Base-by-base conservation (phyloP, 345 rosid species). In the Syzygium jambos region DNA sequence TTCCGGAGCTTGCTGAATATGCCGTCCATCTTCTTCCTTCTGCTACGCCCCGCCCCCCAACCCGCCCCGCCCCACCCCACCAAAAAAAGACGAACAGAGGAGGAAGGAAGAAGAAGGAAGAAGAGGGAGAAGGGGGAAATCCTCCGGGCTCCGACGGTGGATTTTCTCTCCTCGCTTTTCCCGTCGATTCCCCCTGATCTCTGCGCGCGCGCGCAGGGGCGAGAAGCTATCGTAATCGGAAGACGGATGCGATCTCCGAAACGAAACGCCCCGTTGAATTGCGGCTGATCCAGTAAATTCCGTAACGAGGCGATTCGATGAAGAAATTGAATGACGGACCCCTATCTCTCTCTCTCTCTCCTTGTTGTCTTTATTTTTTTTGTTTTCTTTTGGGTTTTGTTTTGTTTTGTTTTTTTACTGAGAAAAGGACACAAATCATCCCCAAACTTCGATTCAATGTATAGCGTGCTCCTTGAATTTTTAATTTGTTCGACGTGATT, bases 1-100 rank as follows among this genome's bases (percentile, higher is more conserved):
- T 91, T 95, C 93, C 98, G 90, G 52, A 96, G 87, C 95, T 91
- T 96, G 87, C 93, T 89, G 93, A 96, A 90, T n/a, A 96, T 73
- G 65, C 93, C 94, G 51, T 95, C 97, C 98, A 96, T 97, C 46
- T 43, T 43, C 46, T 43, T 6, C 84, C 84, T 11, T 41, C 85
- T n/a, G 29, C 86, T 52, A 54, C 51, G 30, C 19, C 43, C 54
- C 38, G 80, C 0, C 15, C 8, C 0, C 15, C 8, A 68, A 46
- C 55, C 54, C 38, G 46, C 0, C 15, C 8, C 85, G 21, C 46
- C 46, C 46, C 46, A 4, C 46, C 46, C 6, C 46, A 43, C 43
- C 43, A 43, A 43, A 43, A 41, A 41, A 6, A 43, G 46, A 43
- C 6, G 46, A 43, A 43, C 43, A 41, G 2, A 41, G 5, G 43